Evolutionary conservation across 768 basidiomycete species (phyloP), one percentile per base, ranked within the genome.

Genomic region (Tulasnella sp.): DNA sequence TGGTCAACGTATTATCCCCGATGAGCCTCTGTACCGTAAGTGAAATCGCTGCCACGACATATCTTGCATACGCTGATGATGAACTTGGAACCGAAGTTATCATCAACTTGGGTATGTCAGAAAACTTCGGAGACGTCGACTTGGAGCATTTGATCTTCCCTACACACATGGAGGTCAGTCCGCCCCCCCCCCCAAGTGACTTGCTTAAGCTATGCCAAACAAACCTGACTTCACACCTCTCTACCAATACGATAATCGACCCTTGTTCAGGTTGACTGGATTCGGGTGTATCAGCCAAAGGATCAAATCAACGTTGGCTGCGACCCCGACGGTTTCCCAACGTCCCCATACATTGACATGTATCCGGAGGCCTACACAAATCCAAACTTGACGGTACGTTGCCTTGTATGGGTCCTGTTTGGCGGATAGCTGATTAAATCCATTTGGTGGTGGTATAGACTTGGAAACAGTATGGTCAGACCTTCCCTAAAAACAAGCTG

Each of bases 261-360:
- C 85, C 95, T 95, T 10, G 86, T 83, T n/a, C 86, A 85, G 71
- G 86, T 97, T 57, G 94, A 98, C 83, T 98, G 92, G 85, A 90
- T 98, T 76, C 90, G 96, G 32, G 93, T 99, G 10, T 99, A 98
- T 84, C 96, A 98, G 83, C 89, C 89, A 3, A 85, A 87, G 82
- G 83, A 89, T 79, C 82, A 87, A 40, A 86, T 89, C 78, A 96
- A 95, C 83, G 87, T 94, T 74, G 95, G 96, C 20, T 98, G 96
- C 82, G 91, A 93, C 82, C 96, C 96, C 16, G 82, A 84, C 69
- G 88, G 89, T 67, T 92, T 88, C 83, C 96, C 97, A 0, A 98
- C 97, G 0, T 84, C 88, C 73, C 87, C 87, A 16, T 98, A 98
- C 83, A 98, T 97, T 83, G 85, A 91, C 71, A 83, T 89, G 89